Base-by-base conservation (phyloP, 306 rosid genomes). In the Castanea sativa region DNA sequence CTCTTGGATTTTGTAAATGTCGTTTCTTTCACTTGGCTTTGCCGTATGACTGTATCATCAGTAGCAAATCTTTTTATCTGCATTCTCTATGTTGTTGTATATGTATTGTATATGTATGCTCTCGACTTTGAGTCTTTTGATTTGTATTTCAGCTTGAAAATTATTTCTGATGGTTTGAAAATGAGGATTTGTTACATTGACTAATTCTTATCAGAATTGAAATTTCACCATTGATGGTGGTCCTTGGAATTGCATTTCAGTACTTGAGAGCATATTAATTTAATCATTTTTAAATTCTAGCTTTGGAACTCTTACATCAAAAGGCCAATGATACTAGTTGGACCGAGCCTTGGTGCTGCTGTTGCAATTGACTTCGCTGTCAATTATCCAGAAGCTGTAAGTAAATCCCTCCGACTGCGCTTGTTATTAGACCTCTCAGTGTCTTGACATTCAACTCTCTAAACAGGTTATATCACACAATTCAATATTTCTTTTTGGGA, bases 321-420 rank as follows among this genome's bases (percentile, higher is more conserved):
- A 81, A 95, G 80, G 83, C 97, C 97, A 67, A 92, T 95, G 96
- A 83, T 92, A 83, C 74, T 95, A 79, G 92, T 95, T 73, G 98
- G 99, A 87, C 98, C 98, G 75, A 92, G 98, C 92, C 98, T 95
- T 64, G 99, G 98, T 60, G 92, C 99, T 82, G 97, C 99, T 63
- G 91, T 92, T 72, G 99, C 99, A 67, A 90, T 95, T 76, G 99
- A 95, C 85, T 92, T 95, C 72, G 90, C 96, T 0, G 91, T 90
- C 83, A 88, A 84, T 80, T 81, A 90, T 91, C 99, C 99, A 30
- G 98, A 92, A 90, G 97, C 98, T 75, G 99, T 91, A 87, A 15
- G 97, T 88, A 55, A 4, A 73, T 74, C 69, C 71, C 71, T 55
- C 51, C 75, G 41, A 70, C 49, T 78, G 71, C 65, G 82, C 80